Base-by-base conservation (phyloP, 192 early-diverging fungal genomes). In the Mortierella antarctica region DNA sequence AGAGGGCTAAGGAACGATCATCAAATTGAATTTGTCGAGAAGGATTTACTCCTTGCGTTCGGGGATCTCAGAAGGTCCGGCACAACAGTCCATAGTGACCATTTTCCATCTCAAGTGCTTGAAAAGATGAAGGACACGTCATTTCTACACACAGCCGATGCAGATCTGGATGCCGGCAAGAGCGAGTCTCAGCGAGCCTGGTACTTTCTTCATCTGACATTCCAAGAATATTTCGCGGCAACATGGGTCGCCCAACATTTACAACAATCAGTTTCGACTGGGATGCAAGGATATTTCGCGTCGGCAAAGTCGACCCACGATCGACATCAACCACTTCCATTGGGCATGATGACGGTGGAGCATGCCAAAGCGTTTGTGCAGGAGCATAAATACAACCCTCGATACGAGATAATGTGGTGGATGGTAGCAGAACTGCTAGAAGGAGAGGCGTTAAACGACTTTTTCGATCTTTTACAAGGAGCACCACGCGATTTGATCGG, bases 191-290 rank as follows among this genome's bases (percentile, higher is more conserved):
- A 51, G 44, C 66, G 47, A 49, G 31, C 44, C 55, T 66, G 64
- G 64, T 44, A 23, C 52, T 66, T 66, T 20, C 40, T 65, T 42
- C 65, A 57, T 57, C 54, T 67, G 44, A 45, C 65, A 9, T 67
- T 67, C 17, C 65, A 55, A 12, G 65, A 67, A 57, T 67, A 57
- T 57, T 67, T 67, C 9, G 65, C 65, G 7, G 65, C 65, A 1
- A 67, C 44, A 31, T 67, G 53, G 53, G 46, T 67, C 12, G 66
- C 18, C 53, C 31, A 31, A 2, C 31, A 31, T 31, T 3, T 31
- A 31, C 31, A 31, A 31, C 31, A 2, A 31, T 3, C 31, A 31
- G 3, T 3, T 31, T 31, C 31, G 3, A 31, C 31, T 31, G 31
- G 31, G 31, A 31, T 31, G 31, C 31, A 31, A 31, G 31, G 3